Conservation (phyloP, 2,329 filamentous ascomycete species). For the Cladorrhinum sp. region DNA sequence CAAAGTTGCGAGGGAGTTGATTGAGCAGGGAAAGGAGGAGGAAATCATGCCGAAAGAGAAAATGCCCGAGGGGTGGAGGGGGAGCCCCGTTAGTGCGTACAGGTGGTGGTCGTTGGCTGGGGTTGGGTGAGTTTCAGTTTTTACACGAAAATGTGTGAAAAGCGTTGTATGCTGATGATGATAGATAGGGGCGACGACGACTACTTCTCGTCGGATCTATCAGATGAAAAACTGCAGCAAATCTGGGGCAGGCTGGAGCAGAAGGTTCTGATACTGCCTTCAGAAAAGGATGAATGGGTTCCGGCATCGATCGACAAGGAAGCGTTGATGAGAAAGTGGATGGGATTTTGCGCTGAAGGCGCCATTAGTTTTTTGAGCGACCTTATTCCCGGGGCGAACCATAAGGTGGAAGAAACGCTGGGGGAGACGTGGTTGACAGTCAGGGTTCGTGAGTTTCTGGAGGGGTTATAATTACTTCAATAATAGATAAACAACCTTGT, state of each 20-base stretch:
- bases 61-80: conserved; percentile 39
- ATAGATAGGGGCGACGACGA: conserved; percentile 68
- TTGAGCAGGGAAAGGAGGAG: conserved; percentile 50
- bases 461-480: too few relatives aligned
- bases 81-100: conserved; percentile 50
- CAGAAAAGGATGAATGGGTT: conserved; percentile 64
- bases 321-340: conserved; percentile 57
- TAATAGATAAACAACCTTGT: too few relatives aligned
- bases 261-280: conserved; percentile 62
- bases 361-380: conserved; percentile 50
- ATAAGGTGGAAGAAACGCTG: conserved; percentile 44
- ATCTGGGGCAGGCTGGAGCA: conserved; percentile 66
- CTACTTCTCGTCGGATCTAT: conserved; percentile 80
- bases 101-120: conserved; percentile 50
- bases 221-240: conserved; percentile 48
- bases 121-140: conserved; percentile 43
- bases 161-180: conserved; percentile 3
- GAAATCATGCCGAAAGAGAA: conserved; percentile 52
- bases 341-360: conserved; percentile 35
- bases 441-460: conserved; percentile 47
- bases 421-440: conserved; percentile 49
- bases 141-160: not conserved
- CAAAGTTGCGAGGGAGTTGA: conserved; percentile 50
- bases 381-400: conserved; percentile 51
- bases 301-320: conserved; percentile 56